These are phyloP conservation scores for Kuraishia molischiana DNA, from an alignment of 805 yeast genomes.

Conservation along the genomic window DNA sequence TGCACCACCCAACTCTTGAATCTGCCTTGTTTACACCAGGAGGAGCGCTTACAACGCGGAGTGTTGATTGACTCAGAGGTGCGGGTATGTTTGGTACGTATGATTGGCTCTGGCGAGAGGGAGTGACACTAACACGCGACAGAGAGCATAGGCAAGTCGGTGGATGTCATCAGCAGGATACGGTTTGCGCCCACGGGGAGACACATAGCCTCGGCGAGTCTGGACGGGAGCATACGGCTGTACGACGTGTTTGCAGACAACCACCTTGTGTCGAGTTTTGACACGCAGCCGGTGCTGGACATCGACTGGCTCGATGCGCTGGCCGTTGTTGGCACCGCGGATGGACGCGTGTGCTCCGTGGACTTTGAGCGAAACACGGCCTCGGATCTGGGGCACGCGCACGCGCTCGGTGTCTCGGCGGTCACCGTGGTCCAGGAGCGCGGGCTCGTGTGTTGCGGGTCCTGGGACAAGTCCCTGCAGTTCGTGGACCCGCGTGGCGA, in stretches of 20 bases:
- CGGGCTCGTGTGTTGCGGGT: constrained; percentile 37
- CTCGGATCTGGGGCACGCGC: constrained; percentile 18
- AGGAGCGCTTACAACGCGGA: no score
- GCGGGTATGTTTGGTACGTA: no score
- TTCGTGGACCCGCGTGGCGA: constrained; percentile 30
- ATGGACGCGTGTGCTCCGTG: constrained; percentile 41
- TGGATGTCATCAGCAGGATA: background rate
- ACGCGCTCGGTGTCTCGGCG: constrained; percentile 30
- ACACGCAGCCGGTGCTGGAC: background rate
- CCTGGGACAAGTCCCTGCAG: constrained; percentile 51
- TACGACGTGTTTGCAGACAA: background rate
- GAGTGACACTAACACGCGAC: no score
- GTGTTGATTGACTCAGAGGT: no score
- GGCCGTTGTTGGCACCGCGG: constrained; percentile 29
- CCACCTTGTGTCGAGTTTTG: background rate
- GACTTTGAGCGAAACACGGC: constrained; percentile 37
- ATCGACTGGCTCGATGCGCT: background rate
- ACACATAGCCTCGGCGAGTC: background rate
- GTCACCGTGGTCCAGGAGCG: constrained; percentile 16
- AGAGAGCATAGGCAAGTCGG: no score
- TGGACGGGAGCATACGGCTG: constrained; percentile 1
- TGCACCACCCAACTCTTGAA: no score
- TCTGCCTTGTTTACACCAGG: no score
- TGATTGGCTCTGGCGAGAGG: no score
- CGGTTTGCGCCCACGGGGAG: background rate